These are phyloP conservation scores for Fraxinus pennsylvanica DNA, from an alignment of 257 asterid genomes.

Conservation along the genomic window DNA sequence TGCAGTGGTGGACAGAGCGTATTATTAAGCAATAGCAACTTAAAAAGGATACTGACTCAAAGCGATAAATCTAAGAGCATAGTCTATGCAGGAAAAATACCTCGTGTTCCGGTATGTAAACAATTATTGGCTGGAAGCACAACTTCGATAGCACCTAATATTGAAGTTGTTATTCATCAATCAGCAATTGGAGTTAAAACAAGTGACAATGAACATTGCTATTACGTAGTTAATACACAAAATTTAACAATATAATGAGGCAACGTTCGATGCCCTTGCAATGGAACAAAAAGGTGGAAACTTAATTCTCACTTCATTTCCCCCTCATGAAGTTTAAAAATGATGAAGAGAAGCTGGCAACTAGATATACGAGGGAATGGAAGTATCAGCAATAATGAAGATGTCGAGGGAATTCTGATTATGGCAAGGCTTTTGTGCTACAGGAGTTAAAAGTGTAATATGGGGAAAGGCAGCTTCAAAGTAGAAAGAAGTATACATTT, in stretches of 20 bases:
- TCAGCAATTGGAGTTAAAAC: slow-evolving; percentile 3
- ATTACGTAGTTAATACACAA: background rate
- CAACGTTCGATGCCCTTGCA: background rate
- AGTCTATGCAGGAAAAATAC: slow-evolving; percentile 39
- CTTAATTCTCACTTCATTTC: background rate
- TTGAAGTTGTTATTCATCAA: slow-evolving; percentile 8
- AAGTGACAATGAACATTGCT: background rate
- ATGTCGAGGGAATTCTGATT: background rate
- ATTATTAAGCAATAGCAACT: background rate
- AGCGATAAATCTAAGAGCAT: background rate
- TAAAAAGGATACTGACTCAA: background rate
- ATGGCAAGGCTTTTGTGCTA: background rate
- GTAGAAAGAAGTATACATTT: too few relatives aligned
- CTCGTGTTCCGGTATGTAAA: slow-evolving; percentile 92
- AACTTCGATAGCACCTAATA: slow-evolving; percentile 79
- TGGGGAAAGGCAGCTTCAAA: background rate
- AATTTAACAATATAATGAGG: background rate
- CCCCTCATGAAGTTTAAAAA: background rate
- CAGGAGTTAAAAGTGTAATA: background rate
- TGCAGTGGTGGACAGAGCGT: background rate
- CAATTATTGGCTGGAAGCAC: slow-evolving; percentile 85
- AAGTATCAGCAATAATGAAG: background rate
- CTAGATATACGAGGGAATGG: background rate
- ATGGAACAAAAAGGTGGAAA: background rate
- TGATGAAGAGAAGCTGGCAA: background rate